A percentile compares a stretch with the other conserved stretches of the same genome.
Evolutionary conservation across 768 basidiomycete genomes (phyloP).

Genomic region (Coprinopsis cinerea): DNA sequence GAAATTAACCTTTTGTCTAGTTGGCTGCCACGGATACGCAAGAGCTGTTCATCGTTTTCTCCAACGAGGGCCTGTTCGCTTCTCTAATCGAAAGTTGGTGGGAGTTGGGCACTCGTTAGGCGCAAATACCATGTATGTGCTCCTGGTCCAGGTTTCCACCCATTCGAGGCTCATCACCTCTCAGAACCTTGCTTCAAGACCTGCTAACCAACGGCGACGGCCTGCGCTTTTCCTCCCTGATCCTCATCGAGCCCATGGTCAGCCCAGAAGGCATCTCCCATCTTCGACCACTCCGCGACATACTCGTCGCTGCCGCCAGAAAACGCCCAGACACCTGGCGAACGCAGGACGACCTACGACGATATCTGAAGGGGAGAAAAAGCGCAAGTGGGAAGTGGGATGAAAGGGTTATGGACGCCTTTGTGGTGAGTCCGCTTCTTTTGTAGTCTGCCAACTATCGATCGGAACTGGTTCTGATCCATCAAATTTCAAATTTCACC

Average conservation of each 20-base stretch:
- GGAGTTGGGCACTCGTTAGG: conserved; percentile 69
- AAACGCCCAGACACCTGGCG: conserved; percentile 51
- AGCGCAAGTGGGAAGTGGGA: conserved; percentile 44
- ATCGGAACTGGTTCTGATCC: conserved; percentile 31
- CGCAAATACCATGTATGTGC: conserved; percentile 54
- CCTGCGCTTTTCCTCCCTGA: conserved; percentile 42
- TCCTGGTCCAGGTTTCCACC: not conserved
- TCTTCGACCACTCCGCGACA: conserved; percentile 32
- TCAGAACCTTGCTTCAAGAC: conserved; percentile 49
- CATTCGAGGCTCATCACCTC: not conserved
- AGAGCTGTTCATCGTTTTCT: conserved; percentile 54
- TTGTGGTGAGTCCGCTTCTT: conserved; percentile 42
- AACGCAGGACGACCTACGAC: conserved; percentile 34
- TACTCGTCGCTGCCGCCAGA: conserved; percentile 42
- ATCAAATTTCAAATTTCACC: conserved; percentile 40
- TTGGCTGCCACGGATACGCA: conserved; percentile 62
- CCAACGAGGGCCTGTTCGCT: conserved; percentile 34
- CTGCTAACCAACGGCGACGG: conserved; percentile 29
- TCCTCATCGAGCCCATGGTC: conserved; percentile 63
- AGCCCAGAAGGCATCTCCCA: conserved; percentile 42
- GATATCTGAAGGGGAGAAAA: conserved; percentile 21
- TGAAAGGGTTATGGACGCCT: conserved; percentile 41
- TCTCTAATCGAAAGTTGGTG: conserved; percentile 44
- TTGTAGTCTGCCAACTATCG: not conserved
- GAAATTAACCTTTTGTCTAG: conserved; percentile 24